Evolutionary conservation across 2,329 filamentous ascomycete genomes (phyloP), one percentile per base, ranked within the genome.

Genomic region (Fonsecaea multimorphosa): DNA sequence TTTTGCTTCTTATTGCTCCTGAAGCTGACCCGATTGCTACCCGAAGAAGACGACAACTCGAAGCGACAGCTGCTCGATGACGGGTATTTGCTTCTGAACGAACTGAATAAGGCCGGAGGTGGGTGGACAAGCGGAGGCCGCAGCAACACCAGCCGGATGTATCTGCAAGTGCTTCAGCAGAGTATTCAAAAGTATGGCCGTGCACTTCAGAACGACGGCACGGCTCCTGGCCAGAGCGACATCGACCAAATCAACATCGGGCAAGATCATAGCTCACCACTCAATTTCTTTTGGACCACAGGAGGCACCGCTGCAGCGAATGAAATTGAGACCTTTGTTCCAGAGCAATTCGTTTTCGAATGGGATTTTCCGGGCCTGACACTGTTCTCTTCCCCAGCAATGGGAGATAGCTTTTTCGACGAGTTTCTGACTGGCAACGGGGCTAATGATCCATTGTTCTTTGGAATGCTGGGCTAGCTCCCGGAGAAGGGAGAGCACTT

Each of bases 301-400:
- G 75, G 76, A 29, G 73, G 76, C 64, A 77, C 78, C 14, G 80
- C 82, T 58, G 76, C 76, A 1, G 56, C 44, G 19, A 62, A 63
- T n/a, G 84, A 85, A 55, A 78, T 85, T 34, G 82, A 86, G 60
- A 80, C 79, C 8, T 86, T 85, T 73, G 78, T 84, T 0, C 84
- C 84, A 0, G 81, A 82, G 67, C 82, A 86, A 63, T 86, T 86
- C 66, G 79, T 85, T 0, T 82, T 84, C n/a, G 84, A 86, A 64
- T 86, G 83, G 84, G 83, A 85, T 65, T 86, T 86, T 66, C 84
- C 84, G 0, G 84, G 83, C 0, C 70, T 86, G 38, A 84, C 82
- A 76, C 61, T 86, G 49, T 81, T 82, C 70, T 82, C 83, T 12
- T 78, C 82, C 49, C 80, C 81, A 0, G 76, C 79, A 11, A 78